Evolutionary conservation across 352 stramenopile species (phyloP).

Genomic region (Pythium brachiatum): DNA sequence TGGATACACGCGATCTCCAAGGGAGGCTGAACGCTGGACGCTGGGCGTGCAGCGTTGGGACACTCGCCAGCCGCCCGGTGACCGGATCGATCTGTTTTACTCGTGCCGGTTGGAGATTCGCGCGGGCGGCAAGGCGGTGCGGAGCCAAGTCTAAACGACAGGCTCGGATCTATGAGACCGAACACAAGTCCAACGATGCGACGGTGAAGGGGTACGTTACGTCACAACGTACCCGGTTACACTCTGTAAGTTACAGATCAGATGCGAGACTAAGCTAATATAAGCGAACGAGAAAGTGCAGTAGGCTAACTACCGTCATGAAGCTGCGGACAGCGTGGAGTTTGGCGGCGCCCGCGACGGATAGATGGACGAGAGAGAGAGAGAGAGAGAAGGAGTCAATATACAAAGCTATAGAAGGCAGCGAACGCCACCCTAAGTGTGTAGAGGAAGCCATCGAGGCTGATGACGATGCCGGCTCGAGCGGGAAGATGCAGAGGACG

Average conservation of each 20-base stretch:
- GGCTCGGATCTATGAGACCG: constrained; percentile 8
- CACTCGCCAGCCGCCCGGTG: background rate
- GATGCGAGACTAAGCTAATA: background rate
- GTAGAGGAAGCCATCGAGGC: background rate
- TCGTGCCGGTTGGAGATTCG: constrained; percentile 17
- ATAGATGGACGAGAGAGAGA: background rate
- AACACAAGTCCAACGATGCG: background rate
- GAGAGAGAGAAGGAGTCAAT: constrained; percentile 4
- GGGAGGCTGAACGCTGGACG: too few relatives aligned
- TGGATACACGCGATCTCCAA: too few relatives aligned
- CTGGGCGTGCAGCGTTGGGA: background rate
- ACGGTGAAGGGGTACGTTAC: background rate
- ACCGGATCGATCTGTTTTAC: background rate
- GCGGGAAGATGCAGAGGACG: background rate
- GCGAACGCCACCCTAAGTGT: background rate
- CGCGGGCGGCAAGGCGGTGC: background rate
- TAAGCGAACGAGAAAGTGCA: background rate
- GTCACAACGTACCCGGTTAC: too few relatives aligned
- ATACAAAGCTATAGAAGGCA: constrained; percentile 4
- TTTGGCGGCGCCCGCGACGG: too few relatives aligned
- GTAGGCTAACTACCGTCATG: too few relatives aligned
- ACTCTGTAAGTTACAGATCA: too few relatives aligned
- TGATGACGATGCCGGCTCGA: background rate
- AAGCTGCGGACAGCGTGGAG: too few relatives aligned
- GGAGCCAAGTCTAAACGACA: background rate